Evolutionary conservation across 2,329 filamentous ascomycete species (phyloP), one percentile per base, ranked within the genome.

Genomic region (Chlorencoelia australis): DNA sequence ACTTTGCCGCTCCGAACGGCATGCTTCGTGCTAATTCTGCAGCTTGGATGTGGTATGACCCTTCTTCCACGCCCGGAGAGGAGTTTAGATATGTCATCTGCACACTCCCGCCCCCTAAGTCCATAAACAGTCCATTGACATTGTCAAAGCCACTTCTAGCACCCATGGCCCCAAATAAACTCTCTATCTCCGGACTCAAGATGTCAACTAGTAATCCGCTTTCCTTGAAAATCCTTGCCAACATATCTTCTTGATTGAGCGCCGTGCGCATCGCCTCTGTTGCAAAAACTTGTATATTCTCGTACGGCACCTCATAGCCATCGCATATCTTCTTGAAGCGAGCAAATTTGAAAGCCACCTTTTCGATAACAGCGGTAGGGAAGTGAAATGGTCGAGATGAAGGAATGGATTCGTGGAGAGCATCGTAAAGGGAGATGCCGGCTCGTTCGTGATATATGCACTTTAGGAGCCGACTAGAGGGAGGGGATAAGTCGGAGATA

Each of bases 251-350:
- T 1, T 79, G 76, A 52, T 95, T 95, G 40, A 71, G 59, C 5
- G 88, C 85, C 16, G 77, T 83, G 29, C 88, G 76, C 56, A 88
- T 91, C 4, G 88, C 88, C 59, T 94, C 88, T 0, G 88, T 95
- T 14, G 87, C 88, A 27, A 95, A 73, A 7, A 94, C 73, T 14
- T 73, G 71, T 41, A 89, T 73, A 45, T 87, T 77, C 21, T 59
- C 48, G 1, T 66, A 55, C 0, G 74, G 74, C 0, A 94, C 84
- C 13, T 68, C 66, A 53, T 84, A 85, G 40, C 79, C 72, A 37
- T 67, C 55, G 40, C 86, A 89, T 34, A 82, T 80, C 17, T 64
- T 65, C 42, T 75, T 75, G 64, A 94, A 94, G 18, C 76, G 75
- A 15, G 71, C 63, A 8, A 94, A 62, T 2, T 76, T 74, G 20